Evolutionary conservation across 1,284 basidiomycete genomes (phyloP), one percentile per base, ranked within the genome.

Genomic region (Calocybe gambosa): DNA sequence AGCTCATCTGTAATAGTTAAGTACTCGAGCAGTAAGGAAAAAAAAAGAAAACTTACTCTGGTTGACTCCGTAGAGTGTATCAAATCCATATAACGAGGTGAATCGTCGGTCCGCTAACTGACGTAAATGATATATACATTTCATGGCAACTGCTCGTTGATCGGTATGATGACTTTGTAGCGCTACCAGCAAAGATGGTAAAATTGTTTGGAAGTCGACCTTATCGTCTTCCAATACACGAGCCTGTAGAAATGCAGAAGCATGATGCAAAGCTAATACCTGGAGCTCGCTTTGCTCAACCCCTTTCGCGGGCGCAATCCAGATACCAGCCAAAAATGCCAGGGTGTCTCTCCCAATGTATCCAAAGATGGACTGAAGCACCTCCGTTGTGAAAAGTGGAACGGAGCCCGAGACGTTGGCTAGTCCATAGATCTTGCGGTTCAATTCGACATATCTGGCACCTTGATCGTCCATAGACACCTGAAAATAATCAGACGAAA

Each of bases 151-250:
- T 42, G 73, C 67, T 18, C 92, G 76, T 12, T 85, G 73, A 39
- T 80, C 76, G 0, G 57, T 47, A 54, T 80, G 76, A 1, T 58
- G 26, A 55, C 76, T 72, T 52, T 79, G 73, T 2, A 95, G 58
- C 2, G 81, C 78, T 7, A 86, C 71, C 1, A 97, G 66, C 9
- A 96, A 59, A 0, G 83, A 73, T 0, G 93, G 94, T 1, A 98
- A 59, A 10, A 94, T 71, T 0, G 84, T 85, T 67, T 98, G 95
- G 70, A 94, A 95, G 63, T 98, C 82, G 0, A 83, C 59, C 20
- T 73, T 75, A 13, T 80, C 79, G 36, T 63, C 62, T 45, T 68
- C 66, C 26, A 62, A 55, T 8, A 67, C 72, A 52, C 85, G 76
- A 0, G 90, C 88, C 55, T 92, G 82, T 20, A 89, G 67, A 53